These are phyloP conservation scores for Bathelium albidoporum DNA, from an alignment of 495 filamentous ascomycete species.

Conservation along the genomic window DNA sequence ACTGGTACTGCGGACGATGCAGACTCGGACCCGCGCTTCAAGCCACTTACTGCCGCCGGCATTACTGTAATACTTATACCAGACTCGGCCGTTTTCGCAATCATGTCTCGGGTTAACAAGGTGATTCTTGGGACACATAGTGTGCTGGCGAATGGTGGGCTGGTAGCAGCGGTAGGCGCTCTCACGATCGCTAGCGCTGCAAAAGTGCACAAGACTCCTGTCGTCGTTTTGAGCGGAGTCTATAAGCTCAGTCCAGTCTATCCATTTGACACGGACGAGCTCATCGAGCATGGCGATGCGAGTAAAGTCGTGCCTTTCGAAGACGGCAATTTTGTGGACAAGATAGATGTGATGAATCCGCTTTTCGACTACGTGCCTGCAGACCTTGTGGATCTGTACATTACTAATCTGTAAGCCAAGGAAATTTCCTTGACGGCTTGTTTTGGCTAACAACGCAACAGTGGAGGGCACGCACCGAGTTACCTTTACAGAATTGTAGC, in stretches of 20 bases:
- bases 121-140: conserved; percentile 79
- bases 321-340: conserved; percentile 62
- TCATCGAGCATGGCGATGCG: conserved; percentile 74
- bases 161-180: conserved; percentile 70
- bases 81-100: conserved; percentile 73
- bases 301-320: conserved; percentile 61
- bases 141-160: conserved; percentile 74
- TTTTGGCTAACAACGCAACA: conserved; percentile 22
- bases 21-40: conserved; percentile 50
- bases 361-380: conserved; percentile 73
- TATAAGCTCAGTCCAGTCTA: conserved; percentile 88
- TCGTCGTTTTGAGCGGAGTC: conserved; percentile 73
- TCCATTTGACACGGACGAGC: conserved; percentile 62
- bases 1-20: conserved; percentile 36
- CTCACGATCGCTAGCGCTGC: conserved; percentile 73
- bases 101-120: conserved; percentile 91
- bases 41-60: conserved; percentile 62
- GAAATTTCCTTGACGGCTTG: not conserved
- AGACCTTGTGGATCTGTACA: conserved; percentile 75
- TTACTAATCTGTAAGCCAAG: conserved; percentile 76
- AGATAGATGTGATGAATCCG: conserved; percentile 70
- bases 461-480: conserved; percentile 57
- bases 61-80: conserved; percentile 73
- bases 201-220: conserved; percentile 63
- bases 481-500: conserved; percentile 23